Conservation (phyloP, 805 yeast species). For the Wickerhamomyces canadensis region DNA sequence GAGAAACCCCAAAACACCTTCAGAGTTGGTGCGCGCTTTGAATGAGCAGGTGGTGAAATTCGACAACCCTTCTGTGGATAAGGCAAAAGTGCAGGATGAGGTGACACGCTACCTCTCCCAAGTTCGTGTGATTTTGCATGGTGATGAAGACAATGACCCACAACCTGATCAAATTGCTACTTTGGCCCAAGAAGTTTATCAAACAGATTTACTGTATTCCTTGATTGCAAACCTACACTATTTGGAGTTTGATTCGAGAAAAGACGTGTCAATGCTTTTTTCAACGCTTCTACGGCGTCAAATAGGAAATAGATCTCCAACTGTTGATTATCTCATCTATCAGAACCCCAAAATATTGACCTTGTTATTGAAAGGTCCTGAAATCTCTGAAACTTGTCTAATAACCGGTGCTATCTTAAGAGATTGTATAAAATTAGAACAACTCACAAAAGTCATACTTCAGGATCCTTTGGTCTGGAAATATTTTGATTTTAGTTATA, state of each 20-base stretch:
- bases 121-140: conserved; percentile 59
- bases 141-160: conserved; percentile 60
- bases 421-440: conserved; percentile 79
- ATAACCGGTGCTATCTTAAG: conserved; percentile 74
- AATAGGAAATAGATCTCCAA: conserved; percentile 71
- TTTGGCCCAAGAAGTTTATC: conserved; percentile 74
- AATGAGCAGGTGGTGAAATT: conserved; percentile 68
- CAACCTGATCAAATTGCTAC: conserved; percentile 49
- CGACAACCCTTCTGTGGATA: conserved; percentile 25
- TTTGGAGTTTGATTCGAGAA: conserved; percentile 85
- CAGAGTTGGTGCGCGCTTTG: conserved; percentile 71
- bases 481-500: conserved; percentile 70
- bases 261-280: conserved; percentile 71
- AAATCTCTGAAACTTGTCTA: conserved; percentile 64
- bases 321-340: conserved; percentile 71
- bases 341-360: conserved; percentile 59
- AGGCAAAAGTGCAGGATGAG: conserved; percentile 62
- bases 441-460: conserved; percentile 54
- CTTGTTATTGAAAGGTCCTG: conserved; percentile 66
- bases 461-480: conserved; percentile 69
- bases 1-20: conserved; percentile 84
- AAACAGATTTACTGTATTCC: conserved; percentile 59
- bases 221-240: conserved; percentile 54
- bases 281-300: conserved; percentile 74
- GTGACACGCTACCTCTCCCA: conserved; percentile 59